Conservation (phyloP, 2,329 filamentous ascomycete genomes). For the Colletotrichum melonis region DNA sequence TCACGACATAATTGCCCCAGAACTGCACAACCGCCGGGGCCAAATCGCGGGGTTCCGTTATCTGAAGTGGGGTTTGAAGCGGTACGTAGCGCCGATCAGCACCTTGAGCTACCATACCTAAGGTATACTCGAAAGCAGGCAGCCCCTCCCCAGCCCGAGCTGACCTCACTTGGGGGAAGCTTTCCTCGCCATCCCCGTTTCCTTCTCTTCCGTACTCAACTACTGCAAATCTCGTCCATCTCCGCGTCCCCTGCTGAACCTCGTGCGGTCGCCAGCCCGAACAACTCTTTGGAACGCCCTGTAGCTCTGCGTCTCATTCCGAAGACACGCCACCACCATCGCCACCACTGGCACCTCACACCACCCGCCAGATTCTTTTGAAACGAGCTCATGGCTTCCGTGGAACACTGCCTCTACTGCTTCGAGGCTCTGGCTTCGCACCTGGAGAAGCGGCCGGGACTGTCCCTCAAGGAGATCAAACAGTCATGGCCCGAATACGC, state of each 20-base stretch:
- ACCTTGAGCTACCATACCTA: neutral
- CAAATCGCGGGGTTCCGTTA: constrained; percentile 31
- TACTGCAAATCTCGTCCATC: neutral
- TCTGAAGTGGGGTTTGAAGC: constrained; percentile 23
- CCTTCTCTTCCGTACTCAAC: neutral
- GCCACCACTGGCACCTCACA: neutral
- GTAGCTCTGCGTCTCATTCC: constrained; percentile 20
- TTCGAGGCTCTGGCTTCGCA: constrained; percentile 87
- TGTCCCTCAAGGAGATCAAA: constrained; percentile 77
- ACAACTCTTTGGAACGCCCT: constrained; percentile 9
- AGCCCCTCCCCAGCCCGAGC: constrained; percentile 6
- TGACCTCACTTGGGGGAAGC: neutral
- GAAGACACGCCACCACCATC: constrained; percentile 3
- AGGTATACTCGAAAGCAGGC: neutral
- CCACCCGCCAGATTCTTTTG: neutral
- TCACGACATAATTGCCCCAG: neutral
- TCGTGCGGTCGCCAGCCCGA: constrained; percentile 1
- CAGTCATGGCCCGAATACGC: constrained; percentile 66
- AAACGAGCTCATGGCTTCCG: constrained; percentile 76
- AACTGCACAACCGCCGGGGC: neutral
- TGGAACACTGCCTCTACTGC: constrained; percentile 90
- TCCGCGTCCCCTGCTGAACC: constrained; percentile 10
- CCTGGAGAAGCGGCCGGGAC: constrained; percentile 75
- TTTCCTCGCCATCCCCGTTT: neutral
- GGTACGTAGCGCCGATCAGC: neutral